phyloP scores from a whole-genome alignment of 495 filamentous ascomycete genomes.

The Trypethelium eluteriae region DNA sequence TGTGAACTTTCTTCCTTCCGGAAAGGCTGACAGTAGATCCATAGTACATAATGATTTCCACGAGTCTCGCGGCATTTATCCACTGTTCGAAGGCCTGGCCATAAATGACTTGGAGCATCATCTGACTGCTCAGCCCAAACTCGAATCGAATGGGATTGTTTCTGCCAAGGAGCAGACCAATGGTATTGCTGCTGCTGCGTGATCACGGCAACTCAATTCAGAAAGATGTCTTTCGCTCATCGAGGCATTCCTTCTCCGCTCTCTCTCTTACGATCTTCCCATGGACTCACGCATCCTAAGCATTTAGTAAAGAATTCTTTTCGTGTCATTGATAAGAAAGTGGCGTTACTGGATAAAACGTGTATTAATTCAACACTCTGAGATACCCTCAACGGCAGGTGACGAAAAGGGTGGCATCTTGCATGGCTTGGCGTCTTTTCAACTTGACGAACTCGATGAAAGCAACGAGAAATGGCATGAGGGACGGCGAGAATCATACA shows the following conservation, averaged over 20 bases:
- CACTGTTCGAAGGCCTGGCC: slow-evolving; percentile 71
- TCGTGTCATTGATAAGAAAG: background rate
- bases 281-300: no score
- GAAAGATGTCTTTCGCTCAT: no score
- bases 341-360: background rate
- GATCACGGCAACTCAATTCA: no score
- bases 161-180: background rate
- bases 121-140: slow-evolving; percentile 15
- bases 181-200: background rate
- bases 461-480: background rate
- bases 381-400: slow-evolving; percentile 11
- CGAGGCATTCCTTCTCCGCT: no score
- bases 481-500: background rate
- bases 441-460: background rate
- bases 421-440: slow-evolving; percentile 11
- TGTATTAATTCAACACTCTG: background rate
- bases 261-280: no score
- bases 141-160: background rate
- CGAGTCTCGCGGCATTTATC: slow-evolving; percentile 64
- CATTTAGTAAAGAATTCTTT: background rate
- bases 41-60: slow-evolving; percentile 96
- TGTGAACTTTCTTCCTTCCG: background rate
- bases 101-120: slow-evolving; percentile 56
- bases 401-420: slow-evolving; percentile 3
- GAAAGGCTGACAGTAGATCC: slow-evolving; percentile 25